Conservation (phyloP, 2,329 filamentous ascomycete species). For the Colletotrichum tropicale region DNA sequence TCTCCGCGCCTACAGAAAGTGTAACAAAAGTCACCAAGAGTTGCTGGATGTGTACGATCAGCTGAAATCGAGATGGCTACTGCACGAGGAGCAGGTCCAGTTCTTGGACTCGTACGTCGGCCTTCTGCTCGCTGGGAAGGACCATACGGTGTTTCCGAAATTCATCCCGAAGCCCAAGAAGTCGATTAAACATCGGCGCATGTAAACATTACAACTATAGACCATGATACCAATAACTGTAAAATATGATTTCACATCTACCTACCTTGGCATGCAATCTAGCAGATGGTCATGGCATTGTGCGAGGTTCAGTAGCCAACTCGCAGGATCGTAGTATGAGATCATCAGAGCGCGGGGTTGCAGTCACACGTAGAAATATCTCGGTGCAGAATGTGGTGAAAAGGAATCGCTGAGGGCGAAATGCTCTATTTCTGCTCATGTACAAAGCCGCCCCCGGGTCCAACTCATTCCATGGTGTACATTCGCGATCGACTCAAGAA, state of each 20-base stretch:
- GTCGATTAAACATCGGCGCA: background rate
- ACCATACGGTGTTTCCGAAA: conserved; percentile 12
- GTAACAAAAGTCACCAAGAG: conserved; percentile 49
- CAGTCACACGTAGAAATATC: background rate
- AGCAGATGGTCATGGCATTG: background rate
- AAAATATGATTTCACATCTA: background rate
- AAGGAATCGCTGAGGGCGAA: conserved; percentile 19
- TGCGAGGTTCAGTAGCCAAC: too few relatives aligned
- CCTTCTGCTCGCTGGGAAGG: conserved; percentile 40
- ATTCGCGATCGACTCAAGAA: conserved; percentile 13
- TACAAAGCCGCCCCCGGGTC: conserved; percentile 31
- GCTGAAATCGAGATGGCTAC: conserved; percentile 52
- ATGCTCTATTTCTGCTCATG: conserved; percentile 36
- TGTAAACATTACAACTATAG: background rate
- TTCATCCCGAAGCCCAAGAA: background rate
- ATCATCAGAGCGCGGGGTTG: background rate
- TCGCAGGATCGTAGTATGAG: background rate
- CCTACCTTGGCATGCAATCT: background rate
- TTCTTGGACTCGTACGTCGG: conserved; percentile 54
- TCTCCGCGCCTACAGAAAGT: conserved; percentile 68
- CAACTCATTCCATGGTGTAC: conserved; percentile 23
- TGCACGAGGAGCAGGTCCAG: conserved; percentile 41
- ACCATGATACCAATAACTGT: conserved; percentile 19
- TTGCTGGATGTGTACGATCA: conserved; percentile 60
- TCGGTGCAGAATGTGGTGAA: background rate